Conservation (phyloP, 2,329 filamentous ascomycete genomes). For the Waltergamsia citrina region DNA sequence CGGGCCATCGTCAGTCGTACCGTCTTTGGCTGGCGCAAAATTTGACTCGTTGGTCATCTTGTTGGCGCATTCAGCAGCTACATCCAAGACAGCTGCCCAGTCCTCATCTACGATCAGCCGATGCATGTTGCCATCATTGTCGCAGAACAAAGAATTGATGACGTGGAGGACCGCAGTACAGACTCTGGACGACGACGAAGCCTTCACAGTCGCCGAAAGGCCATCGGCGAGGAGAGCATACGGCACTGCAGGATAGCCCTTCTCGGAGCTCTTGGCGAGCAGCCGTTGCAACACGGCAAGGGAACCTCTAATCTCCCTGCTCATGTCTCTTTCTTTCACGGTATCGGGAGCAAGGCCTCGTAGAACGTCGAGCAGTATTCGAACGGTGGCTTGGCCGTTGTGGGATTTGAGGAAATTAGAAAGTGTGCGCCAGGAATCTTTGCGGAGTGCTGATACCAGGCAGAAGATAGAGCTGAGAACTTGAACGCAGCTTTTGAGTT, state of each 20-base stretch:
- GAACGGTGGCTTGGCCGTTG: constrained; percentile 59
- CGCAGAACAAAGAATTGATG: constrained; percentile 46
- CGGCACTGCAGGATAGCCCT: constrained; percentile 50
- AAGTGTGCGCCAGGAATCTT: constrained; percentile 60
- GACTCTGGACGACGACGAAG: constrained; percentile 33
- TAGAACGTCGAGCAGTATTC: constrained; percentile 54
- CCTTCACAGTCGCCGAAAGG: constrained; percentile 38
- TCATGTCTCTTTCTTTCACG: constrained; percentile 38
- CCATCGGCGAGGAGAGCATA: constrained; percentile 50
- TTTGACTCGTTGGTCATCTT: constrained; percentile 4
- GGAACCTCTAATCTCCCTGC: constrained; percentile 51
- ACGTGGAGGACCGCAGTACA: constrained; percentile 37
- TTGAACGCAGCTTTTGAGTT: constrained; percentile 57
- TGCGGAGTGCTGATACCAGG: constrained; percentile 49
- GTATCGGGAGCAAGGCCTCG: constrained; percentile 35
- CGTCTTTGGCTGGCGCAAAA: constrained; percentile 10
- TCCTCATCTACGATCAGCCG: constrained; percentile 54
- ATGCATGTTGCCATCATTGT: constrained; percentile 41
- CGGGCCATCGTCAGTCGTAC: constrained; percentile 10
- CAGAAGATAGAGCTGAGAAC: constrained; percentile 65
- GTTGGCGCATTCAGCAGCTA: constrained; percentile 41
- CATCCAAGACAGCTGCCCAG: constrained; percentile 51
- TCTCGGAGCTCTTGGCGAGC: constrained; percentile 47
- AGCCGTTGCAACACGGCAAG: constrained; percentile 54
- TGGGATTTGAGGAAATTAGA: constrained; percentile 65